Percentiles rank a stretch among this genome's conserved stretches.
Evolutionary conservation across 2,329 filamentous ascomycete genomes (phyloP).

Genomic region (Drechslera avenae): DNA sequence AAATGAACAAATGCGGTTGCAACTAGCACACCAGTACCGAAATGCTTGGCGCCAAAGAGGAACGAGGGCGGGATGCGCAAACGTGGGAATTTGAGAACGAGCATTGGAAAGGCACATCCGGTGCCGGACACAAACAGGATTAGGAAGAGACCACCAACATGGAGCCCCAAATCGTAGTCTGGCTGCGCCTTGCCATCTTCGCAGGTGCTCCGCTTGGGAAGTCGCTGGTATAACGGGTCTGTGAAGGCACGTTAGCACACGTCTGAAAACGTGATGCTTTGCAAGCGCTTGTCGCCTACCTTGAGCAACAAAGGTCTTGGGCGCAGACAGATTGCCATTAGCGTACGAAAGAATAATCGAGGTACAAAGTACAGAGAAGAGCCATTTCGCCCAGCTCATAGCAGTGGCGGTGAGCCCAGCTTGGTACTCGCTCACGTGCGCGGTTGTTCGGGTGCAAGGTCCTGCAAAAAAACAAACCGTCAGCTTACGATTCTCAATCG

Average conservation of each 20-base stretch:
- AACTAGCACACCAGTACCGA: slow-evolving; percentile 76
- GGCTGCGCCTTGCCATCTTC: slow-evolving; percentile 26
- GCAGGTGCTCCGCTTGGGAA: slow-evolving; percentile 28
- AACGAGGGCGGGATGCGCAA: slow-evolving; percentile 65
- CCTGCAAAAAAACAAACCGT: slow-evolving; percentile 18
- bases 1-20: slow-evolving; percentile 83
- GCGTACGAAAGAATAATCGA: slow-evolving; percentile 32
- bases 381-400: slow-evolving; percentile 29
- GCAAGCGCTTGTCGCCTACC: slow-evolving; percentile 12
- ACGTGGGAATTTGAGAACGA: slow-evolving; percentile 64
- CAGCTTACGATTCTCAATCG: slow-evolving; percentile 7
- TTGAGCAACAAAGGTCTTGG: slow-evolving; percentile 8
- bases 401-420: slow-evolving; percentile 18
- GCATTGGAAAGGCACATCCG: slow-evolving; percentile 66
- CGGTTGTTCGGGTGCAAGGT: slow-evolving; percentile 38
- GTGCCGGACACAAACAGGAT: slow-evolving; percentile 42
- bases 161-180: slow-evolving; percentile 38
- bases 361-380: slow-evolving; percentile 32
- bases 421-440: slow-evolving; percentile 25
- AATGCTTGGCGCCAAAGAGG: slow-evolving; percentile 63
- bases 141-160: slow-evolving; percentile 42
- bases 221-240: slow-evolving; percentile 18
- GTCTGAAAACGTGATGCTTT: not conserved
- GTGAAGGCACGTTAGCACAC: not conserved
- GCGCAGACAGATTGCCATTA: slow-evolving; percentile 10